These are phyloP conservation scores for apple (Malus domestica) DNA, from an alignment of 306 rosid species.

Conservation along the genomic window DNA sequence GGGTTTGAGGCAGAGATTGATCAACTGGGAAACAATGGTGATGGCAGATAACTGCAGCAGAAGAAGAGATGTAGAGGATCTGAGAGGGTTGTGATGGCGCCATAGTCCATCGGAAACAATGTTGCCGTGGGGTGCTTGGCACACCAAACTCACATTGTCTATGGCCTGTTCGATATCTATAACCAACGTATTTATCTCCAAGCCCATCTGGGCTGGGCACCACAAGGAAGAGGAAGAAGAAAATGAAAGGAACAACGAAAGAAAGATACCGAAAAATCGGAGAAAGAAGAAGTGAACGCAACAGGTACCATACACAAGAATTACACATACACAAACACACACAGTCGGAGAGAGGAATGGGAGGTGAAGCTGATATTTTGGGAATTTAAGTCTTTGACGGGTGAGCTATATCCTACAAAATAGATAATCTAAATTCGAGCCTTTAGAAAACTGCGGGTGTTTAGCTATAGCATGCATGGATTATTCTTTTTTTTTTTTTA, in stretches of 20 bases:
- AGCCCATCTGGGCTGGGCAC: background rate
- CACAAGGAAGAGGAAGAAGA: background rate
- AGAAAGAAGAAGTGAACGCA: background rate
- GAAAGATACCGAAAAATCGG: background rate
- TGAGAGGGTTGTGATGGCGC: conserved; percentile 20
- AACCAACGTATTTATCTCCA: background rate
- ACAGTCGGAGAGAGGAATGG: background rate
- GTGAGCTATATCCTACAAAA: background rate
- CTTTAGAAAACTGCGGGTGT: background rate
- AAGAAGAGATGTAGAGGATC: conserved; percentile 40
- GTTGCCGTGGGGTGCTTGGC: conserved; percentile 26
- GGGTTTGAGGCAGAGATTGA: conserved; percentile 32
- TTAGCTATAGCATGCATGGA: background rate
- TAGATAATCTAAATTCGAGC: background rate
- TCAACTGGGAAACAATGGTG: conserved; percentile 21
- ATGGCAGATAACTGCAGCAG: conserved; percentile 44
- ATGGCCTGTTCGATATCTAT: background rate
- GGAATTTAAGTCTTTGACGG: background rate
- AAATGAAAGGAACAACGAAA: background rate
- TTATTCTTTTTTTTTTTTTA: no score
- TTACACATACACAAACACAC: background rate
- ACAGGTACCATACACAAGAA: background rate
- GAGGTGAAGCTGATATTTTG: conserved; percentile 27
- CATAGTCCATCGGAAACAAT: background rate
- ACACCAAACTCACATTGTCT: conserved; percentile 29